These are phyloP conservation scores for Cercophora scortea DNA, from an alignment of 495 filamentous ascomycete genomes.

Conservation along the genomic window DNA sequence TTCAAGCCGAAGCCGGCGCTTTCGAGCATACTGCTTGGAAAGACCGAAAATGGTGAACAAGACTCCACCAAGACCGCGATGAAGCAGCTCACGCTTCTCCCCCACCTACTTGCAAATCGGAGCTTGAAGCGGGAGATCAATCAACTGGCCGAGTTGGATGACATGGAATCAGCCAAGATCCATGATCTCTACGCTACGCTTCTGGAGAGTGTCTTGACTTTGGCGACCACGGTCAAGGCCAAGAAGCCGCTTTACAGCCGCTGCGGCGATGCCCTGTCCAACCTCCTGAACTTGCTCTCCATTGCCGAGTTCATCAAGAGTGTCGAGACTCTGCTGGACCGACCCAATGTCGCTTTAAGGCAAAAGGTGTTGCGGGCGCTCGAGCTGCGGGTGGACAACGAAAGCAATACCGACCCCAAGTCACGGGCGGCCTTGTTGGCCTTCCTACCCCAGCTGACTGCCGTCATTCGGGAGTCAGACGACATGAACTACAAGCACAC, in stretches of 20 bases:
- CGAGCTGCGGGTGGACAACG: slow-evolving; percentile 62
- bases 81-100: slow-evolving; percentile 54
- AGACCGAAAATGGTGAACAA: slow-evolving; percentile 52
- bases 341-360: slow-evolving; percentile 61
- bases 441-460: slow-evolving; percentile 69
- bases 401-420: slow-evolving; percentile 53
- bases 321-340: slow-evolving; percentile 66
- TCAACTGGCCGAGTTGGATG: slow-evolving; percentile 42
- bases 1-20: slow-evolving; percentile 61
- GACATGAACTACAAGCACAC: slow-evolving; percentile 69
- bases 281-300: slow-evolving; percentile 69
- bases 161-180: slow-evolving; percentile 53
- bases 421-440: slow-evolving; percentile 64
- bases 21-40: slow-evolving; percentile 59
- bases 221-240: slow-evolving; percentile 52
- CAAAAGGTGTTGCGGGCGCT: slow-evolving; percentile 74
- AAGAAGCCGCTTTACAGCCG: slow-evolving; percentile 55
- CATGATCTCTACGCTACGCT: slow-evolving; percentile 61
- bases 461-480: slow-evolving; percentile 61
- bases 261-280: slow-evolving; percentile 61
- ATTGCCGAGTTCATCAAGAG: slow-evolving; percentile 79
- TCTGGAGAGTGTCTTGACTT: slow-evolving; percentile 56
- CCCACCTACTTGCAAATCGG: slow-evolving; percentile 42
- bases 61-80: slow-evolving; percentile 52
- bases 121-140: slow-evolving; percentile 40